Percentiles rank a stretch among this genome's conserved stretches.
Conservation (phyloP, 202 grass and related monocot genomes). For the Alloteropsis angusta region DNA sequence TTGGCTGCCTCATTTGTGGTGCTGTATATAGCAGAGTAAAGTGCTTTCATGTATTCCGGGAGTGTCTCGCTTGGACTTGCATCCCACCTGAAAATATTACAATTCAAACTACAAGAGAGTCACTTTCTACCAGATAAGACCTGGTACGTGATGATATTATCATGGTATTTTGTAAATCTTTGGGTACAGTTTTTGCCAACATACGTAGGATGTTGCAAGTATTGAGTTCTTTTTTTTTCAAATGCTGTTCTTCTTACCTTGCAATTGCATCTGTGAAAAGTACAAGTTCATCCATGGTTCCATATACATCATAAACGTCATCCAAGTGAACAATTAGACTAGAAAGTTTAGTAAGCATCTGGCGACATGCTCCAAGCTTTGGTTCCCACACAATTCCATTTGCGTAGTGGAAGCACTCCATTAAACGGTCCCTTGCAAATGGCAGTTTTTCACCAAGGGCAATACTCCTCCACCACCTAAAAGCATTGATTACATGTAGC, state of each 20-base stretch:
- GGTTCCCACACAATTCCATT: conserved; percentile 30
- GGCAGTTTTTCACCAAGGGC: conserved; percentile 18
- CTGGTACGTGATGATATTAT: neutral
- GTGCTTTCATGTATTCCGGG: conserved; percentile 37
- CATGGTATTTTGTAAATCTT: neutral
- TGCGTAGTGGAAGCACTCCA: conserved; percentile 30
- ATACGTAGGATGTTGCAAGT: neutral
- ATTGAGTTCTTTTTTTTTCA: too few species aligned
- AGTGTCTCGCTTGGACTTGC: conserved; percentile 14
- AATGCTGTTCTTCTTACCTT: conserved; percentile 7
- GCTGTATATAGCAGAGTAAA: conserved; percentile 33
- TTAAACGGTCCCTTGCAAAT: conserved; percentile 34
- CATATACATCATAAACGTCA: conserved; percentile 52
- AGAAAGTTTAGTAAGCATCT: conserved; percentile 16
- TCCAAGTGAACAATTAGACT: conserved; percentile 31
- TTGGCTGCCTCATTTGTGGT: conserved; percentile 34
- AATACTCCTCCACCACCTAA: conserved; percentile 32
- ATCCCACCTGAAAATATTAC: conserved; percentile 32
- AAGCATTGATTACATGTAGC: neutral
- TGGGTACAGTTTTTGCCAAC: too few species aligned
- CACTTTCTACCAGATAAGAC: neutral
- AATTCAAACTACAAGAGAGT: neutral
- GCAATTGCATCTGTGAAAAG: conserved; percentile 33
- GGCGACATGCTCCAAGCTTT: neutral
- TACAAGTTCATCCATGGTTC: conserved; percentile 35